These are phyloP conservation scores for Neofusicoccum sp. DNA, from an alignment of 2,329 filamentous ascomycete species.

Conservation along the genomic window DNA sequence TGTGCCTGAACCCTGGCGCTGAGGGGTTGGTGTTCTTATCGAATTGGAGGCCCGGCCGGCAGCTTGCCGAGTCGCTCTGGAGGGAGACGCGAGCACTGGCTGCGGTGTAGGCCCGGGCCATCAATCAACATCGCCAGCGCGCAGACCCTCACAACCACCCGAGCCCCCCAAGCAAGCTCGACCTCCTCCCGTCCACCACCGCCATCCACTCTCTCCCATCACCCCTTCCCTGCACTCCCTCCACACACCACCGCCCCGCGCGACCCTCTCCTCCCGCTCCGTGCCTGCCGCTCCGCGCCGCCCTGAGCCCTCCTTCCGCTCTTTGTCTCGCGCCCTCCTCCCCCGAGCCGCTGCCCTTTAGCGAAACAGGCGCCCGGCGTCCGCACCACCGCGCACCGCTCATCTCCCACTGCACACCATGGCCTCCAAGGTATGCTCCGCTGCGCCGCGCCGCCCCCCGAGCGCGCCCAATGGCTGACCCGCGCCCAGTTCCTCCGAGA, in stretches of 20 bases:
- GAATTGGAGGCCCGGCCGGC: slow-evolving; percentile 5
- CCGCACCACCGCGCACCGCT: slow-evolving; percentile 9
- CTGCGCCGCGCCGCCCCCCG: background rate
- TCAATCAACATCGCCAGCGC: slow-evolving; percentile 17
- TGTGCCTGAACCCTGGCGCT: slow-evolving; percentile 14
- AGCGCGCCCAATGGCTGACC: slow-evolving; percentile 25
- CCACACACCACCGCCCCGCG: slow-evolving; percentile 8
- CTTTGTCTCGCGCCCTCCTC: slow-evolving; percentile 15
- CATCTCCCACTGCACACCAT: slow-evolving; percentile 25
- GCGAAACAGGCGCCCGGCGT: slow-evolving; percentile 17
- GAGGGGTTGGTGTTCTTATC: slow-evolving; percentile 14
- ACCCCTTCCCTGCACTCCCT: slow-evolving; percentile 5
- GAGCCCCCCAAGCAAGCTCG: slow-evolving; percentile 1
- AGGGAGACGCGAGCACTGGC: slow-evolving; percentile 11
- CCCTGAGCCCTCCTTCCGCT: slow-evolving; percentile 12
- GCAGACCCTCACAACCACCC: slow-evolving; percentile 4
- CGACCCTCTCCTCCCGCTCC: slow-evolving; percentile 1
- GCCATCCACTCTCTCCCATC: slow-evolving; percentile 17
- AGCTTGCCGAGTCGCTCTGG: slow-evolving; percentile 13
- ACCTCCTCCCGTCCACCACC: slow-evolving; percentile 16
- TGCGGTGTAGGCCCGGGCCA: slow-evolving; percentile 15
- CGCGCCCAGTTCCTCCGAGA: slow-evolving; percentile 50
- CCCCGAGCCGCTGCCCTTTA: slow-evolving; percentile 17
- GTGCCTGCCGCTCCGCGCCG: slow-evolving; percentile 3
- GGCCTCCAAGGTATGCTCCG: slow-evolving; percentile 37